A percentile compares a stretch with the other conserved stretches of the same genome.
These are phyloP conservation scores for Scorias spongiosa DNA, from an alignment of 2,329 filamentous ascomycete genomes.

Conservation along the genomic window DNA sequence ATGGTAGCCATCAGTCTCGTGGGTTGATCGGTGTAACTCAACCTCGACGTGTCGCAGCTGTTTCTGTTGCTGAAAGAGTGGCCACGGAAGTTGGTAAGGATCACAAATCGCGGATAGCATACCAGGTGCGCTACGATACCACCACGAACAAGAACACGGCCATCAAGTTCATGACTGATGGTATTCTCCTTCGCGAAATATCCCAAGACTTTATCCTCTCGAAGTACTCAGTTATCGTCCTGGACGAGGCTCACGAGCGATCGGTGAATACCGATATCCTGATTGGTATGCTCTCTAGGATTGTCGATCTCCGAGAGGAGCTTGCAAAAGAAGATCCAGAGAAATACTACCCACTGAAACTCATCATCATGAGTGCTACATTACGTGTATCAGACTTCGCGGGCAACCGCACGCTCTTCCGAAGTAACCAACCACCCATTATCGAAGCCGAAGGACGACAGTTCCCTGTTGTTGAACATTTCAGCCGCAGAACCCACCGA, in stretches of 20 bases:
- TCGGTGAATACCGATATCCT: slow-evolving; percentile 96
- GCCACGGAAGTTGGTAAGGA: slow-evolving; percentile 62
- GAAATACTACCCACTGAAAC: slow-evolving; percentile 60
- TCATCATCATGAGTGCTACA: slow-evolving; percentile 97
- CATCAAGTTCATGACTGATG: slow-evolving; percentile 98
- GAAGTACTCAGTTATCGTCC: slow-evolving; percentile 86
- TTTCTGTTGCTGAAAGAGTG: slow-evolving; percentile 92
- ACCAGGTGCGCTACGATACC: slow-evolving; percentile 87
- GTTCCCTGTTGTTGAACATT: slow-evolving; percentile 79
- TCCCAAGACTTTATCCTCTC: slow-evolving; percentile 73
- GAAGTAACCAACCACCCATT: slow-evolving; percentile 56
- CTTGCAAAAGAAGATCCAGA: slow-evolving; percentile 57
- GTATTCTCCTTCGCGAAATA: slow-evolving; percentile 82
- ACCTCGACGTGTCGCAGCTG: slow-evolving; percentile 82
- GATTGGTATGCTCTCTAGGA: slow-evolving; percentile 91
- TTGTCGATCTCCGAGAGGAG: slow-evolving; percentile 67
- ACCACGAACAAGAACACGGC: slow-evolving; percentile 66
- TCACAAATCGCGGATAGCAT: slow-evolving; percentile 63
- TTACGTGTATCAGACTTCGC: slow-evolving; percentile 82
- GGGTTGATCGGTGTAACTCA: slow-evolving; percentile 94
- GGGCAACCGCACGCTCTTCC: slow-evolving; percentile 67
- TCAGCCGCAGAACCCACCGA: slow-evolving; percentile 62
- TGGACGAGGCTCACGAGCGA: slow-evolving; percentile 93
- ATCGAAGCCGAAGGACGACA: slow-evolving; percentile 85
- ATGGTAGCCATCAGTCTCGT: not conserved